Evolutionary conservation across 768 basidiomycete genomes (phyloP), one percentile per base, ranked within the genome.

Genomic region (Piloderma croceum): DNA sequence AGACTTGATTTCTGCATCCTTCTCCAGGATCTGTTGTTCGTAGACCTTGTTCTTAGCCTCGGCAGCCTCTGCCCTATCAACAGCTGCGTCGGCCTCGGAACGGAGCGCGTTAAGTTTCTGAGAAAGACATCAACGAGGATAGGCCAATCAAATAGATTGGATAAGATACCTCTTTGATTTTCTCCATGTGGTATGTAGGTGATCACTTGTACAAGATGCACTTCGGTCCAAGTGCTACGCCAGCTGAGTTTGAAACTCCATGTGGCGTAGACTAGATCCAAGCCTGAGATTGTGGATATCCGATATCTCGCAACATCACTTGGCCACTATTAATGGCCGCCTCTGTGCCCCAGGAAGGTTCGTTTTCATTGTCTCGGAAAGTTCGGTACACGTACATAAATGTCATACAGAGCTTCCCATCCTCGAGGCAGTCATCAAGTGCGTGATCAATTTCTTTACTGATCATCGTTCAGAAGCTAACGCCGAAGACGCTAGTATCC

Each of bases 381-480:
- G 42, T 59, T 47, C 29, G 46, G 33, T 34, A 27, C 18, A 41
- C 44, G 41, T n/a, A n/a, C n/a, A n/a, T 47, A 32, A 36, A 54
- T 58, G 54, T 60, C 53, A 42, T 57, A 57, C 67, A 83, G 94
- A 98, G 69, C 72, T 92, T 47, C 83, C 89, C 44, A 90, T 98
- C 62, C 82, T 98, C 56, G 94, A 98, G 73, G 76, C 86, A 22
- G 79, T 98, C 50, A 91, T 96, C 64, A 86, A 88, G 91, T 91
- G 51, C 37, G 67, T 58, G 27, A 31, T 22, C 38, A 17, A 32
- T n/a, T n/a, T 31, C 29, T 24, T 42, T 31, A 27, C 41, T 31
- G 17, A 18, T 17, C 19, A 39, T 39, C 31, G 39, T 43, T n/a
- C 38, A 36, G 29, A 58, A 52, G 46, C 46, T 46, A 48, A 49